Base-by-base conservation (phyloP, 495 filamentous ascomycete genomes). In the Patellaria atrata region DNA sequence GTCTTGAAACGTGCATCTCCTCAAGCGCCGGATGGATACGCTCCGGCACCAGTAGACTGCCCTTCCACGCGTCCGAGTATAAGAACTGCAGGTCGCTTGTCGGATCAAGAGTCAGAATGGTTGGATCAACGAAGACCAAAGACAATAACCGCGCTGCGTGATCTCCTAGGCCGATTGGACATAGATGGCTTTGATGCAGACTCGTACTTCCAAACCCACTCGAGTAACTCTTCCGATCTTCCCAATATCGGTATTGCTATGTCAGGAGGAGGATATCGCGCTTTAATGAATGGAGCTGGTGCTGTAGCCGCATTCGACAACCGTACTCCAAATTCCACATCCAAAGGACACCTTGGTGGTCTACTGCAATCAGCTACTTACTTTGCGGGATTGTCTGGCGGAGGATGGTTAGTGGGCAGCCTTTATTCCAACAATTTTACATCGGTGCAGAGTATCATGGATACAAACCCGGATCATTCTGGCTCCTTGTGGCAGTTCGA, bases 401-500 rank as follows among this genome's bases (percentile, higher is more conserved):
- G 87, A 33, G 71, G 75, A 9, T 96, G 87, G 87, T 58, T 94
- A 8, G 70, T 94, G 8, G 80, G 81, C 5, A 84, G 78, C 19
- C 68, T 96, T 12, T 89, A 73, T 48, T 63, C 77, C 40, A 96
- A 94, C 61, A 96, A 94, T 57, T 96, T 86, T 60, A 79, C 77
- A 21, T 76, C 72, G 11, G 67, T 94, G 26, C 51, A 69, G 20
- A 52, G 53, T 24, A 67, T 91, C 38, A 69, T 74, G 20, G 54
- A 71, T 21, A 33, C 43, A 15, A 41, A 31, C 10, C 27, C 40
- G 12, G 67, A 66, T 13, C 59, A 63, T 44, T 46, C 63, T 1
- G 70, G 67, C 9, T 60, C 58, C 11, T 54, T 73, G 4, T 96
- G 86, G 86, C 59, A 84, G 41, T 79, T 94, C 41, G 68, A 64